Evolutionary conservation across 306 rosid species (phyloP).

Genomic region (Trifolium repens): DNA sequence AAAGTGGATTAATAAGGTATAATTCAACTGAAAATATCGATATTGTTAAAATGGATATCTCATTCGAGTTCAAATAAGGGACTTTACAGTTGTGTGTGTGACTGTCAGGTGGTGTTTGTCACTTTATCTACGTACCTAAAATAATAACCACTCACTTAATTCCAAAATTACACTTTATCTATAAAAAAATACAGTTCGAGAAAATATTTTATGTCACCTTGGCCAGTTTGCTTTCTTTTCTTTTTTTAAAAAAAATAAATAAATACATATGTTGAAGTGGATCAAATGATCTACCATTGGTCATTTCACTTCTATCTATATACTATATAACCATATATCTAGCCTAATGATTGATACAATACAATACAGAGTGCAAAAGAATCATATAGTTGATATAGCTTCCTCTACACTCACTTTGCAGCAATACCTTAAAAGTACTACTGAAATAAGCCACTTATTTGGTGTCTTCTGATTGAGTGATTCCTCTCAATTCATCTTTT

Average conservation of each 20-base stretch:
- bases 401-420: conserved; percentile 7
- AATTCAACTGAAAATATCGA: too few species aligned
- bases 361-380: background rate
- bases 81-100: too few species aligned
- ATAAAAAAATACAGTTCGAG: too few species aligned
- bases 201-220: background rate
- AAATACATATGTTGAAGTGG: background rate
- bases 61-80: too few species aligned
- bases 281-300: conserved; percentile 9
- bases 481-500: background rate
- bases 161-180: background rate
- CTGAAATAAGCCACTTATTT: conserved; percentile 17
- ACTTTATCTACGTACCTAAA: too few species aligned
- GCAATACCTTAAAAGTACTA: background rate
- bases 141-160: background rate
- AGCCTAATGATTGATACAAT: conserved; percentile 9
- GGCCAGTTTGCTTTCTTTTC: background rate
- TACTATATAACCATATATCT: background rate
- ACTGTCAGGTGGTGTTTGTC: too few species aligned
- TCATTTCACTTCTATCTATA: conserved; percentile 6
- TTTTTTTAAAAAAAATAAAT: too few species aligned
- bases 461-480: background rate
- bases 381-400: conserved; percentile 2
- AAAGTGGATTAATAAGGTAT: too few species aligned
- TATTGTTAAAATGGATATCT: too few species aligned